Evolutionary conservation across 768 basidiomycete genomes (phyloP).

Genomic region (Auriscalpium vulgare): DNA sequence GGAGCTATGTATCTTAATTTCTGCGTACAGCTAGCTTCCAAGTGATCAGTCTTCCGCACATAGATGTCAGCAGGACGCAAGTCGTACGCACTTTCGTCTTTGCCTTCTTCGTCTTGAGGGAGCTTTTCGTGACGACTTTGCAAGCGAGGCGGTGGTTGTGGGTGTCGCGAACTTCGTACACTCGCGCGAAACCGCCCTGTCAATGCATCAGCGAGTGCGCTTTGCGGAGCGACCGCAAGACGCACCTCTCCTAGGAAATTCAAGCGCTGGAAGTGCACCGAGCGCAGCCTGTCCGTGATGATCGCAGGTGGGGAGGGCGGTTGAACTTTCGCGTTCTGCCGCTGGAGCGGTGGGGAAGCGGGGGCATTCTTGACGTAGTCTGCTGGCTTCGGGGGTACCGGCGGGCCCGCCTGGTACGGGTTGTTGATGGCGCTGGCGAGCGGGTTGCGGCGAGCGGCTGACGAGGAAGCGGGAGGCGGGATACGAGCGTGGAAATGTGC

Average conservation of each 20-base stretch:
- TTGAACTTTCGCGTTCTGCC: constrained; percentile 75
- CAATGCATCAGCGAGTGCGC: background rate
- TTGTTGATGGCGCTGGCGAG: constrained; percentile 13
- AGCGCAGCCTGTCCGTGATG: constrained; percentile 56
- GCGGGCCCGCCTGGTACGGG: constrained; percentile 1
- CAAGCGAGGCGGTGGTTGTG: constrained; percentile 66
- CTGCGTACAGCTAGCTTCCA: constrained; percentile 75
- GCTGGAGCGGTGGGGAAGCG: constrained; percentile 58
- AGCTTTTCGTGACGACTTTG: constrained; percentile 89
- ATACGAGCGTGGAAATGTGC: constrained; percentile 4
- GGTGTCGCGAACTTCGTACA: constrained; percentile 85
- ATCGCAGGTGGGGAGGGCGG: constrained; percentile 76
- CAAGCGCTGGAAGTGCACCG: constrained; percentile 56
- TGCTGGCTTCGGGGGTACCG: constrained; percentile 3
- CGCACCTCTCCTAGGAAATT: constrained; percentile 87
- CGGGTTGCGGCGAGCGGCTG: constrained; percentile 11
- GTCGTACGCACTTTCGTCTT: constrained; percentile 75
- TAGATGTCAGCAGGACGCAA: too few species aligned
- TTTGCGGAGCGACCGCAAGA: constrained; percentile 7
- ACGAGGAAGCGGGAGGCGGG: constrained; percentile 5
- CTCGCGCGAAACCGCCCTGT: constrained; percentile 90
- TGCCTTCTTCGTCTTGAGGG: constrained; percentile 91
- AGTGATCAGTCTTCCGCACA: background rate
- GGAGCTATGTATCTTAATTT: constrained; percentile 95
- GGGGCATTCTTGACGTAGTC: background rate